Conservation (phyloP, 2,329 filamentous ascomycete genomes). For the Camptophora hylomeconis region DNA sequence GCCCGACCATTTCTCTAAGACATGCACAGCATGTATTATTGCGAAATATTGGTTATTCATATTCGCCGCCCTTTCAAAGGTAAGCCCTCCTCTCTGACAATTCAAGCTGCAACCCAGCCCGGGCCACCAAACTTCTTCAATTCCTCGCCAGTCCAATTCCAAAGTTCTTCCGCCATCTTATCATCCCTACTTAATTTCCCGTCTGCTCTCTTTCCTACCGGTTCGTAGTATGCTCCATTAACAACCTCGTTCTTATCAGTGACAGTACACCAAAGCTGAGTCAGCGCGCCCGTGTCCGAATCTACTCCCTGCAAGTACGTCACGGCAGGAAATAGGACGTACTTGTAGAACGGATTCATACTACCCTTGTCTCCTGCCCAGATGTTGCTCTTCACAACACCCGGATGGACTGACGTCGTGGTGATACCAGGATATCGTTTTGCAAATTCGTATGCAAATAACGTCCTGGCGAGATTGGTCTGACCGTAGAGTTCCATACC, state of each 20-base stretch:
- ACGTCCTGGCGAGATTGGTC: slow-evolving; percentile 38
- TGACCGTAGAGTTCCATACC: slow-evolving; percentile 30
- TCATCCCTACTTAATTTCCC: slow-evolving; percentile 20
- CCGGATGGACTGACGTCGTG: slow-evolving; percentile 34
- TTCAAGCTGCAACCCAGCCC: too few relatives aligned
- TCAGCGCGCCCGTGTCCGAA: slow-evolving; percentile 28
- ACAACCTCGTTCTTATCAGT: slow-evolving; percentile 17
- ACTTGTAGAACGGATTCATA: slow-evolving; percentile 7
- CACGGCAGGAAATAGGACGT: slow-evolving; percentile 11
- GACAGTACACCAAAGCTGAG: slow-evolving; percentile 30
- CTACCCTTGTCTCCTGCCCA: slow-evolving; percentile 3
- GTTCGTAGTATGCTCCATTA: slow-evolving; percentile 32
- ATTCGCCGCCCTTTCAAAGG: too few relatives aligned
- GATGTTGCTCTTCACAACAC: slow-evolving; percentile 34
- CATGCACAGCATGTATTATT: too few relatives aligned
- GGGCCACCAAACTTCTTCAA: slow-evolving; percentile 5
- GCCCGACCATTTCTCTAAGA: too few relatives aligned
- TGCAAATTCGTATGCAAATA: slow-evolving; percentile 32
- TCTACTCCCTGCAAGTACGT: too few relatives aligned
- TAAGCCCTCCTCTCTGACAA: too few relatives aligned
- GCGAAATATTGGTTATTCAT: too few relatives aligned
- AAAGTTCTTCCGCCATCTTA: slow-evolving; percentile 22
- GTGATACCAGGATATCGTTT: slow-evolving; percentile 32
- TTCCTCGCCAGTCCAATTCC: slow-evolving; percentile 25
- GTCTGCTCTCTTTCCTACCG: slow-evolving; percentile 23